Base-by-base conservation (phyloP, 2,329 filamentous ascomycete species). In the Dactylonectria estremocensis region DNA sequence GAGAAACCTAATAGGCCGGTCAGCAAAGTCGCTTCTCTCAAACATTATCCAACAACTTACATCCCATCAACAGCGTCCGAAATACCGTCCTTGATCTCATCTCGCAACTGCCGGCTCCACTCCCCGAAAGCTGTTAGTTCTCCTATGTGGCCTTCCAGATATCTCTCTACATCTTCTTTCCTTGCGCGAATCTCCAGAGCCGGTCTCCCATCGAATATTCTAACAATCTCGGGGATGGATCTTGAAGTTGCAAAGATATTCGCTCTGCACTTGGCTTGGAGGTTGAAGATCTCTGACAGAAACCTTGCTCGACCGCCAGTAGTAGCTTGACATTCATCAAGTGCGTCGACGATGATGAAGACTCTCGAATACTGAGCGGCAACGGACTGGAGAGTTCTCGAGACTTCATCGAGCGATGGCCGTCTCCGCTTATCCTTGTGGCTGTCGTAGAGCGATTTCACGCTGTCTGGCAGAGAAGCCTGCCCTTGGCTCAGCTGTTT, bases 401-500 rank as follows among this genome's bases (percentile, higher is more conserved):
- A 7, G 0, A 76, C 31, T 10, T 74, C 61, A 0, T 64, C 46
- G 2, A 37, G 13, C 0, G 55, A 3, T 14, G 59, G 50, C 14
- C n/a, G 13, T 6, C 10, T 55, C 11, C 20, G 52, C 2, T 57
- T 13, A 11, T 14, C 11, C 13, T 40, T 40, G 35, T 40, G 24
- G 16, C 14, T 40, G 35, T 40, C 16, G 65, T 55, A 43, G 0
- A 46, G 3, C 2, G 14, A 1, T 3, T 20, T 9, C 3, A 67
- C 28, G 2, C 9, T 11, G 1, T 14, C 28, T 20, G 69, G 57
- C 1, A 61, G 20, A 9, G 24, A 5, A 6, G 3, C 8, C 40
- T 69, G 7, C 0, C 45, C 5, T 20, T 80, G 68, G 0, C 64
- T 61, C 1, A 83, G 73, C 54, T 83, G 81, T 49, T 78, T 79